Evolutionary conservation across 441 rosid genomes (phyloP).

Genomic region (Cnidoscolus chayamansa): DNA sequence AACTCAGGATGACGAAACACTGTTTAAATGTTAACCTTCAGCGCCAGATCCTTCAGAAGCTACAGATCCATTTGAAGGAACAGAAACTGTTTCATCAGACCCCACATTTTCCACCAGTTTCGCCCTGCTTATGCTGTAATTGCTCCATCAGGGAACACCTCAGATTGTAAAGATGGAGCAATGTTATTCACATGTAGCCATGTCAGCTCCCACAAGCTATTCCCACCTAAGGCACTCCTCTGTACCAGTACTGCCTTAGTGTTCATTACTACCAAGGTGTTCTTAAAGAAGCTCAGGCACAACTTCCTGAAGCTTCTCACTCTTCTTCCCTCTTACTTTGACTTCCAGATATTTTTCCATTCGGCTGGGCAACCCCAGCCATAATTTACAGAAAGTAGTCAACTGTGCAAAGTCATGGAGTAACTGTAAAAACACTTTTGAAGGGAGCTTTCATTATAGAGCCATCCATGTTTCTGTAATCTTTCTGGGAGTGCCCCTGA

Average conservation of each 20-base stretch:
- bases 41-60: slow-evolving; percentile 37
- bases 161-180: slow-evolving; percentile 64
- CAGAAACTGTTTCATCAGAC: slow-evolving; percentile 32
- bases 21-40: slow-evolving; percentile 22
- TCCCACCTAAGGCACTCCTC: slow-evolving; percentile 81
- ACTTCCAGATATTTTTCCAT: slow-evolving; percentile 88
- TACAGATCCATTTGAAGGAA: slow-evolving; percentile 36
- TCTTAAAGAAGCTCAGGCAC: slow-evolving; percentile 84
- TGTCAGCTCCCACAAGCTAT: slow-evolving; percentile 90
- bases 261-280: slow-evolving; percentile 77
- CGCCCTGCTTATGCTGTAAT: slow-evolving; percentile 26
- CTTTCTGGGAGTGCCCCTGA: slow-evolving; percentile 79
- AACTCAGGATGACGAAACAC: slow-evolving; percentile 1
- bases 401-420: slow-evolving; percentile 64
- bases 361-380: slow-evolving; percentile 86
- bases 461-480: slow-evolving; percentile 88
- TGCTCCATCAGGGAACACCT: slow-evolving; percentile 71
- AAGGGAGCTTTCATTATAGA: slow-evolving; percentile 68
- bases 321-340: slow-evolving; percentile 76
- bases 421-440: slow-evolving; percentile 69
- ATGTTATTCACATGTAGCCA: slow-evolving; percentile 91
- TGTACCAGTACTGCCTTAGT: slow-evolving; percentile 69
- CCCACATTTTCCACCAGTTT: slow-evolving; percentile 23
- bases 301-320: slow-evolving; percentile 75
- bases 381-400: slow-evolving; percentile 83